A percentile compares a stretch with the other conserved stretches of the same genome.
Evolutionary conservation across 2,329 filamentous ascomycete genomes (phyloP).

Genomic region (Colletotrichum cordylinicola): DNA sequence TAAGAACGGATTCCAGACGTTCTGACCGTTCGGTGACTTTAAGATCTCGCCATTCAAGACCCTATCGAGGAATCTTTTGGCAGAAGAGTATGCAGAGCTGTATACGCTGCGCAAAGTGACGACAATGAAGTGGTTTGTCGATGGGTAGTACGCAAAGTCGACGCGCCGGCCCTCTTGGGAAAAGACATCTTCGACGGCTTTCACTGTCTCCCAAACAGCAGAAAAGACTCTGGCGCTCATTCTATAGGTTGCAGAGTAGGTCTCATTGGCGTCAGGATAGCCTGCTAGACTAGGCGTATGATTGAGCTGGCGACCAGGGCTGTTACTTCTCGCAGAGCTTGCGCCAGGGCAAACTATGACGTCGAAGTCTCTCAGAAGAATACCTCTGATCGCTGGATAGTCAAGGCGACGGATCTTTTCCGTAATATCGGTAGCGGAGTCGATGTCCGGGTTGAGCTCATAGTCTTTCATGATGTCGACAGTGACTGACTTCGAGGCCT

Average conservation of each 20-base stretch:
- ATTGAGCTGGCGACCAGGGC: too few species aligned
- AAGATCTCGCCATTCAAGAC: constrained; percentile 39
- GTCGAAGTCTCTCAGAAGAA: too few species aligned
- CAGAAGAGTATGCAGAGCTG: constrained; percentile 29
- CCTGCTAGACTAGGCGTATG: too few species aligned
- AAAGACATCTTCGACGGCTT: constrained; percentile 33
- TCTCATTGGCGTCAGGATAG: constrained; percentile 32
- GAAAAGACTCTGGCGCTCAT: constrained; percentile 36
- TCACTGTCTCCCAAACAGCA: constrained; percentile 30
- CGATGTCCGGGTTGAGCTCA: too few species aligned
- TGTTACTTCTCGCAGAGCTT: too few species aligned
- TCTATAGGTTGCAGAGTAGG: constrained; percentile 43
- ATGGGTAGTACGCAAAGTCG: constrained; percentile 30
- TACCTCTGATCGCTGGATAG: too few species aligned
- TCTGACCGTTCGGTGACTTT: constrained; percentile 21
- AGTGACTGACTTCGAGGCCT: too few species aligned
- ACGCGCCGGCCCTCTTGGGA: constrained; percentile 30
- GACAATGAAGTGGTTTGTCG: constrained; percentile 31
- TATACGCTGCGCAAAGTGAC: constrained; percentile 43
- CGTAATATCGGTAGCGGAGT: too few species aligned
- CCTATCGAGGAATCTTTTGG: constrained; percentile 35
- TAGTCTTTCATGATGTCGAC: too few species aligned
- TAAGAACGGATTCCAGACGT: constrained; percentile 38
- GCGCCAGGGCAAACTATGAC: too few species aligned
- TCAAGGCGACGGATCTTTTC: too few species aligned